Evolutionary conservation across 2,329 filamentous ascomycete genomes (phyloP).

Genomic region (Fusarium anthophilum): DNA sequence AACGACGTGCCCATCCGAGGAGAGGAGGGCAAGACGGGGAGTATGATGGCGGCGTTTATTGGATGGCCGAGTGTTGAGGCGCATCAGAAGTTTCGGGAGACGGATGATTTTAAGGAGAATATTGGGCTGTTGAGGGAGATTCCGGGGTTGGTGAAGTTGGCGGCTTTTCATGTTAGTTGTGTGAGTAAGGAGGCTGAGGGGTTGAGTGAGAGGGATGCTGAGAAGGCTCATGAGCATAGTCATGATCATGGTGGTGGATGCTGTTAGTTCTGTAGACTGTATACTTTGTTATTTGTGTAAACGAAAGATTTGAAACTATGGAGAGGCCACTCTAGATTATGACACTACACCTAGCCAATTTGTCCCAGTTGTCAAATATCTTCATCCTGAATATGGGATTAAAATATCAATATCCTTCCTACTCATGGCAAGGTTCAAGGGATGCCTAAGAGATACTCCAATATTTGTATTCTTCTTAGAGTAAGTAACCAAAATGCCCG

Average conservation of each 20-base stretch:
- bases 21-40: slow-evolving; percentile 40
- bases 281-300: not conserved
- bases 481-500: not conserved
- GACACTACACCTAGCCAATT: not conserved
- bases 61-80: slow-evolving; percentile 52
- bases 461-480: not conserved
- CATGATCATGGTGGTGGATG: slow-evolving; percentile 27
- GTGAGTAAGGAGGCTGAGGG: slow-evolving; percentile 22
- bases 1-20: slow-evolving; percentile 45
- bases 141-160: slow-evolving; percentile 35
- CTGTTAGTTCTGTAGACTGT: not conserved
- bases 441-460: not conserved
- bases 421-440: rapidly evolving
- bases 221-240: slow-evolving; percentile 21
- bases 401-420: not conserved
- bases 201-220: slow-evolving; percentile 3
- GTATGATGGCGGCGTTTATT: slow-evolving; percentile 42
- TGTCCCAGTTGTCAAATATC: not conserved
- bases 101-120: slow-evolving; percentile 48
- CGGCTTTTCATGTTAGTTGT: slow-evolving; percentile 37
- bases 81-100: slow-evolving; percentile 49
- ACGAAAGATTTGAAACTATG: rapidly evolving
- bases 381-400: rapidly evolving
- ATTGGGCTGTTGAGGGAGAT: slow-evolving; percentile 39
- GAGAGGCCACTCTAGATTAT: not conserved